Evolutionary conservation across 257 asterid species (phyloP), one percentile per base, ranked within the genome.

Genomic region (Lantana camara): DNA sequence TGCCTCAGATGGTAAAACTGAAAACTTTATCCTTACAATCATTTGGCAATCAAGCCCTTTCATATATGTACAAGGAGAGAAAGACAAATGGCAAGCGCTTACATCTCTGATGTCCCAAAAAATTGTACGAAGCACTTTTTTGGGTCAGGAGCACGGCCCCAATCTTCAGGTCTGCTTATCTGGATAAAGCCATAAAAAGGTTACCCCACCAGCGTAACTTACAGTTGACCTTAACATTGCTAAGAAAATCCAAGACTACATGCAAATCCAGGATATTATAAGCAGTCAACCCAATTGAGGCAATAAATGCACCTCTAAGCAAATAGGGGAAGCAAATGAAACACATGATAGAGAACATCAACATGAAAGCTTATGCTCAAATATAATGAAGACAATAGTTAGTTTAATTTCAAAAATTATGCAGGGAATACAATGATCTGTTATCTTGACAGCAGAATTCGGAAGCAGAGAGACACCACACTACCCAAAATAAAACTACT

Each of bases 51-150:
- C 60, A 67, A 69, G 27, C 13, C 20, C 55, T 34, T 40, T 16
- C 16, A 51, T 14, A 68, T 63, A 55, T 34, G 63, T 47, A 50
- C 60, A 29, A 47, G 54, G 49, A 42, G 41, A 41, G 51, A 54
- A 49, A 20, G 48, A 20, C 24, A 48, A 14, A 21, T 27, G 40
- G 65, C 60, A 71, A 48, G 56, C 67, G 63, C 97, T 83, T 83
- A 93, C 98, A 93, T 90, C 79, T 93, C 97, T 72, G 38, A 41
- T 67, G 98, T 93, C 58, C 98, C 98, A 69, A 72, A 93, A 82
- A 93, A 93, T 64, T 84, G 86, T 59, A 93, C 98, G 47, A 93
- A 93, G 79, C 80, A 82, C 83, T 93, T 90, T 73, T 79, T 90
- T 15, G 97, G 90, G 66, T 93, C 98, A 59, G 96, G 91, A 58